Evolutionary conservation across 805 yeast species (phyloP).

Genomic region (Ogataea methylovora): DNA sequence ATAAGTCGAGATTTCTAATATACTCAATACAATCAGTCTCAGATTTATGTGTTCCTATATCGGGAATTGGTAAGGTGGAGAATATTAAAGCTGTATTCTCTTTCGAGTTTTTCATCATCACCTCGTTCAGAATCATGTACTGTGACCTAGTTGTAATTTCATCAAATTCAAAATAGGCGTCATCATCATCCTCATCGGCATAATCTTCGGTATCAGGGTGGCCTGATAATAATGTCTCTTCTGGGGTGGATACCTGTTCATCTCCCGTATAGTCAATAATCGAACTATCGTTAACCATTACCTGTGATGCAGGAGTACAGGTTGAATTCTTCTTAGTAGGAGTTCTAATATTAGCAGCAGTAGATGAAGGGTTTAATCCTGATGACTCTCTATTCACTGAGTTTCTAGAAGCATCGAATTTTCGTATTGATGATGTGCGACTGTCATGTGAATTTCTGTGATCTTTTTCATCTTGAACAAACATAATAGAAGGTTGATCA

Average conservation of each 20-base stretch:
- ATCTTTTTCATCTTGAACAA: slow-evolving; percentile 38
- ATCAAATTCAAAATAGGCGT: slow-evolving; percentile 46
- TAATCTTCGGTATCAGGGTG: neutral
- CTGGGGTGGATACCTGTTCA: too few species aligned
- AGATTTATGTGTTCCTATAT: slow-evolving; percentile 69
- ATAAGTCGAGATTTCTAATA: slow-evolving; percentile 64
- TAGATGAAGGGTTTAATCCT: neutral
- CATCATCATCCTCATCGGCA: slow-evolving; percentile 6
- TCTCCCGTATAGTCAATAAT: too few species aligned
- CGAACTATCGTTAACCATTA: too few species aligned
- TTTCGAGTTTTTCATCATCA: slow-evolving; percentile 62
- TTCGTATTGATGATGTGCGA: slow-evolving; percentile 1
- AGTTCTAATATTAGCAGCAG: neutral
- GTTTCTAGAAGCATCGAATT: neutral
- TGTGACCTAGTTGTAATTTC: slow-evolving; percentile 91
- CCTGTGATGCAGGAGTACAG: too few species aligned
- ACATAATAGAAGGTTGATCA: slow-evolving; percentile 54
- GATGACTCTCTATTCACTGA: neutral
- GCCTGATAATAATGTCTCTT: too few species aligned
- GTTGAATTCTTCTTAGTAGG: neutral
- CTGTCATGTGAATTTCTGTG: neutral
- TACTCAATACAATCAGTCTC: slow-evolving; percentile 67
- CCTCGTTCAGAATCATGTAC: slow-evolving; percentile 78
- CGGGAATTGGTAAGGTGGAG: slow-evolving; percentile 87
- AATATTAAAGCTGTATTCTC: slow-evolving; percentile 63